phyloP scores from a whole-genome alignment of 352 stramenopile genomes.

The Phytophthora fragariaefolia region DNA sequence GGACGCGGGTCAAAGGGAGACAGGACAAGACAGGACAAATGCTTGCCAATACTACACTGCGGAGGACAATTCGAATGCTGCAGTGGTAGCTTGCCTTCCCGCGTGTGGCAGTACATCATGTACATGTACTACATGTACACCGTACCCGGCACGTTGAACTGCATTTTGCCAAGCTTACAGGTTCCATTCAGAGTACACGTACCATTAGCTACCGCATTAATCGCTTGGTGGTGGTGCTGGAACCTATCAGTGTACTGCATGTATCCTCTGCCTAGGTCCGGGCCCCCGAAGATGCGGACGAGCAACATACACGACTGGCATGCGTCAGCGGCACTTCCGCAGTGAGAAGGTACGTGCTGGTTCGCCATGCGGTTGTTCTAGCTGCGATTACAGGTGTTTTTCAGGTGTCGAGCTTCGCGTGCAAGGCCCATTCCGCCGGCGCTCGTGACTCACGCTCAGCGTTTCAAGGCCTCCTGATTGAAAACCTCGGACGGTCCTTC shows the following conservation, averaged over 20 bases:
- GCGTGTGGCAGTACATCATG: background rate
- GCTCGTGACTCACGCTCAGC: constrained; percentile 16
- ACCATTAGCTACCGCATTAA: background rate
- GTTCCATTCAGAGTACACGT: too few relatives aligned
- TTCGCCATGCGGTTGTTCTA: constrained; percentile 27
- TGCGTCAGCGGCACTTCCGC: constrained; percentile 25
- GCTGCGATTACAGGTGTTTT: constrained; percentile 36
- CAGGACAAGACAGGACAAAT: constrained; percentile 25
- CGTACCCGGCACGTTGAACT: background rate
- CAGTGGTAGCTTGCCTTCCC: background rate
- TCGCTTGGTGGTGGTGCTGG: constrained; percentile 1
- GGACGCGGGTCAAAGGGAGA: constrained; percentile 20
- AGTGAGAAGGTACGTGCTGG: constrained; percentile 27
- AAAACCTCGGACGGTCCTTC: constrained; percentile 28
- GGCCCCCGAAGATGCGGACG: constrained; percentile 7
- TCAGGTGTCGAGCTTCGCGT: constrained; percentile 8
- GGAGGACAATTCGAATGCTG: background rate
- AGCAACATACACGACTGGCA: constrained; percentile 6
- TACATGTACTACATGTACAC: background rate
- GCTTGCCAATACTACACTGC: constrained; percentile 16
- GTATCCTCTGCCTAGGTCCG: background rate
- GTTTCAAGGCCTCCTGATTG: constrained; percentile 9
- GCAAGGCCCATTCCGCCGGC: too few relatives aligned
- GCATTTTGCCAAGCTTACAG: background rate
- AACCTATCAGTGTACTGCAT: too few relatives aligned